Conservation (phyloP, 257 asterid genomes). For the Voacanga thouarsii region DNA sequence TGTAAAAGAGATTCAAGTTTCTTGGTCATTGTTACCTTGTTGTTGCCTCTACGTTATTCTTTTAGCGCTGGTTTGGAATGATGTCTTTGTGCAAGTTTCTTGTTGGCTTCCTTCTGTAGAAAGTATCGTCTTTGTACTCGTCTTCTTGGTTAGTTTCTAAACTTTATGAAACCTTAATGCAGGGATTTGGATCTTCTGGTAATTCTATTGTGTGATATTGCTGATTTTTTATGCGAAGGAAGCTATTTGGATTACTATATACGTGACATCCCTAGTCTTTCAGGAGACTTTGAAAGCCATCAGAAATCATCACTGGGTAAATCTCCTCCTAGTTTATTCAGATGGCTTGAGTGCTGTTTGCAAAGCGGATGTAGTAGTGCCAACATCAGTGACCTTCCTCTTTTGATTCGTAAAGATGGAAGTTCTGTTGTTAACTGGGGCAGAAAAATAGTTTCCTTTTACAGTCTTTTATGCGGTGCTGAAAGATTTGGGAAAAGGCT, state of each 20-base stretch:
- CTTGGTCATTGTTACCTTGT: background rate
- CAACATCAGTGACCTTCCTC: constrained; percentile 61
- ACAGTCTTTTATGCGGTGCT: constrained; percentile 87
- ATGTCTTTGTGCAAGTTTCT: background rate
- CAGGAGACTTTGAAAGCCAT: constrained; percentile 37
- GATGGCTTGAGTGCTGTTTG: constrained; percentile 90
- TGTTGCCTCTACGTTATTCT: background rate
- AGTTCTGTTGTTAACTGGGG: constrained; percentile 75
- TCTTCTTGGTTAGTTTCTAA: constrained; percentile 6
- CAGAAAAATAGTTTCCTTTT: constrained; percentile 78
- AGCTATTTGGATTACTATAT: constrained; percentile 85
- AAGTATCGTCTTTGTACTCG: constrained; percentile 5
- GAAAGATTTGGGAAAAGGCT: constrained; percentile 56
- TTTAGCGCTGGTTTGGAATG: background rate
- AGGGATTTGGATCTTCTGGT: constrained; percentile 92
- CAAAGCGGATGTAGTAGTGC: constrained; percentile 67
- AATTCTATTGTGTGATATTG: constrained; percentile 60
- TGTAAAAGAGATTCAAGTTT: background rate
- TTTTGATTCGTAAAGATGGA: constrained; percentile 63
- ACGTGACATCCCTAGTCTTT: constrained; percentile 77
- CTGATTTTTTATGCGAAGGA: constrained; percentile 59
- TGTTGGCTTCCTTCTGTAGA: background rate
- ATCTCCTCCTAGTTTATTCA: constrained; percentile 77
- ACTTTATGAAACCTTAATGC: constrained; percentile 15
- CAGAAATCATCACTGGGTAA: constrained; percentile 32